Conservation (phyloP, 225 moss, liverwort and hornwort species). For the Takakia lepidozioides region DNA sequence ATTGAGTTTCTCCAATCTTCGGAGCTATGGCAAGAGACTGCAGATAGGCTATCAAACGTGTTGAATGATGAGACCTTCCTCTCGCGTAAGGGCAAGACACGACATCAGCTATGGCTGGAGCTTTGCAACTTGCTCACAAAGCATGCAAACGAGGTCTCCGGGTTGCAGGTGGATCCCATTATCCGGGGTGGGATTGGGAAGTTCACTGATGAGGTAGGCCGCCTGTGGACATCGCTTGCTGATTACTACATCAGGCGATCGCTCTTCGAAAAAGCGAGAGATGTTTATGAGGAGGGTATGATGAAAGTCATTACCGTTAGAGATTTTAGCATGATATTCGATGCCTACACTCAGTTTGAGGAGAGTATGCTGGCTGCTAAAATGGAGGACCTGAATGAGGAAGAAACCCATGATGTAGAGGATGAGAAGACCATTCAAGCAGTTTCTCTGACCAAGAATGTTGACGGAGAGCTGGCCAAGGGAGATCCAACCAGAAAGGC, state of each 20-base stretch:
- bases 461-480: neutral
- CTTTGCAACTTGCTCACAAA: constrained; percentile 86
- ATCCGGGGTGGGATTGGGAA: constrained; percentile 87
- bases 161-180: constrained; percentile 83
- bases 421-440: constrained; percentile 23
- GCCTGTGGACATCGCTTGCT: constrained; percentile 92
- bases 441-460: neutral
- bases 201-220: constrained; percentile 94
- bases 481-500: constrained; percentile 1
- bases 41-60: constrained; percentile 72
- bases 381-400: constrained; percentile 54
- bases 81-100: constrained; percentile 77
- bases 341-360: constrained; percentile 87
- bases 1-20: constrained; percentile 80
- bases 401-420: constrained; percentile 31
- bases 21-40: constrained; percentile 87
- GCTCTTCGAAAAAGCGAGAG: constrained; percentile 86
- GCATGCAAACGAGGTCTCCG: constrained; percentile 83
- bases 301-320: constrained; percentile 79
- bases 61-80: constrained; percentile 76
- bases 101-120: constrained; percentile 89
- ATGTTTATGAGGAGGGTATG: constrained; percentile 91
- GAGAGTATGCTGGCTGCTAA: constrained; percentile 81
- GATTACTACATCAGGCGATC: constrained; percentile 82
- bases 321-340: constrained; percentile 92